Conservation (phyloP, 768 basidiomycete genomes). For the Rhodotorula diobovata region DNA sequence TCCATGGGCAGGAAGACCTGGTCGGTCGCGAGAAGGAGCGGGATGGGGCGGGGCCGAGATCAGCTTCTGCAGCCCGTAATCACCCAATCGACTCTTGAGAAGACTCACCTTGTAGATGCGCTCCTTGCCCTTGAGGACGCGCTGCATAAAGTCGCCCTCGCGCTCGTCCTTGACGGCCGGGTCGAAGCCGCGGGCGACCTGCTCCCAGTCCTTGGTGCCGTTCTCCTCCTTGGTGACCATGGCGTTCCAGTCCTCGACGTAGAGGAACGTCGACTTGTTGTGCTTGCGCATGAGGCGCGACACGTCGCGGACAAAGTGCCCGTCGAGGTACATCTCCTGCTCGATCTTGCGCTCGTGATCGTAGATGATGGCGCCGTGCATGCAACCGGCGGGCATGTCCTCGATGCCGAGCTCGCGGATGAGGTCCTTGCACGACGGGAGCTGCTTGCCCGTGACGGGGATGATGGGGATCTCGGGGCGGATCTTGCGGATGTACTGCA, state of each 20-base stretch:
- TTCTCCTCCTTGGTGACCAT: conserved; percentile 40
- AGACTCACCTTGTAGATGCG: conserved; percentile 31
- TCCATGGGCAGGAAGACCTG: conserved; percentile 42
- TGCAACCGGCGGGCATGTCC: conserved; percentile 35
- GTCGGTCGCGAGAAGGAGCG: too few species aligned
- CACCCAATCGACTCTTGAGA: background rate
- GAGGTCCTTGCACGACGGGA: conserved; percentile 36
- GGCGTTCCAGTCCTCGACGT: conserved; percentile 40
- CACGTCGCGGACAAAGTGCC: conserved; percentile 37
- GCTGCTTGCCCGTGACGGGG: conserved; percentile 41
- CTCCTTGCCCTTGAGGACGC: conserved; percentile 31
- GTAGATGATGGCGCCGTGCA: conserved; percentile 42
- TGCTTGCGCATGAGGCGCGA: conserved; percentile 35
- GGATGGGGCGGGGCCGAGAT: background rate
- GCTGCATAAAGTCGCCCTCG: conserved; percentile 35
- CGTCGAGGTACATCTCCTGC: conserved; percentile 31
- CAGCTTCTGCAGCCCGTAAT: background rate
- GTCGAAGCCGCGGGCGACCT: conserved; percentile 39
- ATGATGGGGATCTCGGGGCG: conserved; percentile 40
- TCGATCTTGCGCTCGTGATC: conserved; percentile 39
- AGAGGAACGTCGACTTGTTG: conserved; percentile 42
- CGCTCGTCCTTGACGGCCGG: conserved; percentile 38
- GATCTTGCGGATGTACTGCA: conserved; percentile 36
- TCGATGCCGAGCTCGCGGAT: conserved; percentile 22
- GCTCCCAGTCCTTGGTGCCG: conserved; percentile 39